Evolutionary conservation across 1,284 basidiomycete genomes (phyloP).

Genomic region (Anthracocystis panici-leucophaei): DNA sequence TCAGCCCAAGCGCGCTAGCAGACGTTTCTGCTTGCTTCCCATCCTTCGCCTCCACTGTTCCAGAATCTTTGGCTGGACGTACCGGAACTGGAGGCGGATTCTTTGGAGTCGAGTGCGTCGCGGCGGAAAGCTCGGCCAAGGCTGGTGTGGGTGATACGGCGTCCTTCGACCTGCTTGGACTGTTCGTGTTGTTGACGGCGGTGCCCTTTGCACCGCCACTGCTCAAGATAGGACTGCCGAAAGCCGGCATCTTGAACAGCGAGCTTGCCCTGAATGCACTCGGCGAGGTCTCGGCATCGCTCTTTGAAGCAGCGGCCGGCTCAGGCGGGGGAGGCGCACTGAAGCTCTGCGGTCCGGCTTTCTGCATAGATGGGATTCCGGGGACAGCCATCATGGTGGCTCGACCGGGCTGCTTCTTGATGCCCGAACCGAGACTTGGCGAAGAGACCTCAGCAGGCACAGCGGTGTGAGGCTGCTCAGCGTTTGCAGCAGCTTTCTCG

Average conservation of each 20-base stretch:
- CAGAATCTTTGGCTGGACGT: not conserved
- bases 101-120: not conserved
- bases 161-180: constrained; percentile 2
- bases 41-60: not conserved
- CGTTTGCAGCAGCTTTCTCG: constrained; percentile 6
- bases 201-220: not conserved
- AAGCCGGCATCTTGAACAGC: constrained; percentile 48
- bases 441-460: constrained; percentile 12
- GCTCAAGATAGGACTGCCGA: constrained; percentile 35
- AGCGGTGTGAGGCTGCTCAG: constrained; percentile 11
- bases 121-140: not conserved
- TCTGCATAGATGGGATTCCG: constrained; percentile 60
- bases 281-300: constrained; percentile 28
- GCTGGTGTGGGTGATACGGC: not conserved
- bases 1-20: constrained; percentile 21
- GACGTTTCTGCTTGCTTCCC: not conserved
- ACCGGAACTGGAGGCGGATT: constrained; percentile 17
- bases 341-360: constrained; percentile 56
- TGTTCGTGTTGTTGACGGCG: not conserved
- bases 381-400: constrained; percentile 65
- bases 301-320: constrained; percentile 1
- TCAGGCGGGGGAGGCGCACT: constrained; percentile 44
- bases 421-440: constrained; percentile 29
- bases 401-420: constrained; percentile 57
- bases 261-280: constrained; percentile 32